Evolutionary conservation across 176 grass and related monocot genomes (phyloP), one percentile per base, ranked within the genome.

Genomic region (Miscanthus lutarioriparius): DNA sequence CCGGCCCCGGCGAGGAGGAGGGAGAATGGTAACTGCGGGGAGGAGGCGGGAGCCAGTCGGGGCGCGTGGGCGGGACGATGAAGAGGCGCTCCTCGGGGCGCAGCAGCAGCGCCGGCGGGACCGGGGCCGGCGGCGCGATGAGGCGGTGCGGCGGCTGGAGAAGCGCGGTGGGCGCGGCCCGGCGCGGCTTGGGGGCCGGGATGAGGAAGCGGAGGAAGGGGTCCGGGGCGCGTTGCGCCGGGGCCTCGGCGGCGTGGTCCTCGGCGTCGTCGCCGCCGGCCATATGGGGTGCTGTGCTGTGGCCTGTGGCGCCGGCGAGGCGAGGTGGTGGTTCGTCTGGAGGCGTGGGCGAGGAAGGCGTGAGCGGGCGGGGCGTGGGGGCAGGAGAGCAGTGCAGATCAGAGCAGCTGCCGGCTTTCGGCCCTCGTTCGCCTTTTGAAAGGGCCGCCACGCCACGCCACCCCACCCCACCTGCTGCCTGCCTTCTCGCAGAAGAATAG

Each of bases 81-180:
- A 87, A 61, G 82, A 82, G 82, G 38, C 75, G 70, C 13, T 85
- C 83, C 27, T 82, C 80, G 38, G 80, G 77, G 1, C 27, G 45
- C 15, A 16, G 27, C 15, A 17, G 28, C 4, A 49, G 15, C 47
- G 0, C 14, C 14, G 4, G 7, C 17, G 47, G 73, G 14, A 25
- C 19, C 56, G 25, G 38, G 4, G 44, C 53, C 72, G 71, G 66
- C 4, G 23, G 77, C 45, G 79, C 51, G 63, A 89, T 2, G 80
- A 92, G 90, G 79, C 30, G 15, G 86, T 92, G 90, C 30, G 86
- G 90, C 62, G 84, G 83, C 41, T 30, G 74, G 51, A 67, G 30
- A 35, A 19, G 71, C 4, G 63, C 16, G 16, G 54, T 6, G 16
- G 37, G 39, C 14, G 25, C 32, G 28, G 76, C 15, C 10, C 3